Evolutionary conservation across 2,329 filamentous ascomycete genomes (phyloP), one percentile per base, ranked within the genome.

Genomic region (Purpureocillium lavendulum): DNA sequence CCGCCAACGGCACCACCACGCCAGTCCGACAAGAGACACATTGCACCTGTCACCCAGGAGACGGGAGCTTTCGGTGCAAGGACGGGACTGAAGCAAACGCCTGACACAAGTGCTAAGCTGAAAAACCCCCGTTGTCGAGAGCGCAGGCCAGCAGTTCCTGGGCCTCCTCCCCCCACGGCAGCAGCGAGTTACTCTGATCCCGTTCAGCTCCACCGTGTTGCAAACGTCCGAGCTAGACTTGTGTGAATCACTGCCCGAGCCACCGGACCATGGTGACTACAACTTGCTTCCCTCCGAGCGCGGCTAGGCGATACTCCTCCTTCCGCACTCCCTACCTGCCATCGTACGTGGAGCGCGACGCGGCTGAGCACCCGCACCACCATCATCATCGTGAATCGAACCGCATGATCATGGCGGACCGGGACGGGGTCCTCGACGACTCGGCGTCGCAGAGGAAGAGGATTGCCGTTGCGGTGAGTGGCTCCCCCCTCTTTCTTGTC

Each of bases 381-480:
- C n/a, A n/a, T n/a, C 36, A 26, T 26, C 21, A 26, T 26, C 21
- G 21, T 26, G 41, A 44, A 30, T 18, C 39, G n/a, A 34, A 38
- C 29, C 29, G 40, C 28, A 33, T 33, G 43, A 40, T 40, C 18
- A 45, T 48, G 43, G 38, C 32, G 14, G 47, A 49, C 10, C 39
- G 45, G 28, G 43, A 46, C 26, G 41, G 43, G 21, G 42, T 35
- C 29, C 36, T 38, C 18, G 56, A 64, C 1, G 66, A 72, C 10
- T 54, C 60, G 8, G 51, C 64, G 1, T 64, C 67, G 11, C 69
- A 73, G 43, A 62, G 74, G 36, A 78, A 78, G 61, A 65, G 75
- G 30, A 77, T 78, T 48, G 69, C 74, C 18, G 72, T 79, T 44
- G 75, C 75, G 42, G 75, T 79, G 63, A 62, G 74, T 60, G 28